phyloP scores from a whole-genome alignment of 139 green algal species.

The Marvania coccoides region DNA sequence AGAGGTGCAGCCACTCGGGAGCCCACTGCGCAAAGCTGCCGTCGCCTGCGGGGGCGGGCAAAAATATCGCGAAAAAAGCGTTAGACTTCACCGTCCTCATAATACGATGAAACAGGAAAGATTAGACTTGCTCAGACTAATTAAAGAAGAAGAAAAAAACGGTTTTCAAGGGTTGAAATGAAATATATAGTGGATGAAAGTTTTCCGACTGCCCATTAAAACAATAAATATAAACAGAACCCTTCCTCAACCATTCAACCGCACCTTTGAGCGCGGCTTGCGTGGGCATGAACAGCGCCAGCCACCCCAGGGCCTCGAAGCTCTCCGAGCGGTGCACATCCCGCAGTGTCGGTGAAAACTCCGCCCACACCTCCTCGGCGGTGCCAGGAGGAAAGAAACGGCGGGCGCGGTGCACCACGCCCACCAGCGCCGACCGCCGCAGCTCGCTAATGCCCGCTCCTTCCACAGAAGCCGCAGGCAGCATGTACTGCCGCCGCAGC shows the following conservation, averaged over 20 bases:
- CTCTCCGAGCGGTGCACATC: slow-evolving; percentile 5
- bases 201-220: no score
- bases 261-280: slow-evolving; percentile 17
- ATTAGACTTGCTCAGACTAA: no score
- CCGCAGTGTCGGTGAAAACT: slow-evolving; percentile 17
- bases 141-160: no score
- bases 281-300: slow-evolving; percentile 61
- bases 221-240: no score
- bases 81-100: no score
- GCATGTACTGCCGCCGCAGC: slow-evolving; percentile 14
- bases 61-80: no score
- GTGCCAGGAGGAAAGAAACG: slow-evolving; percentile 36
- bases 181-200: no score
- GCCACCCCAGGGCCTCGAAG: slow-evolving; percentile 48
- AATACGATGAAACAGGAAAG: no score
- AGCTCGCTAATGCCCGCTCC: slow-evolving; percentile 30
- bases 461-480: slow-evolving; percentile 11
- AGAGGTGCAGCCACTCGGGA: slow-evolving; percentile 46
- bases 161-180: no score
- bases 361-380: slow-evolving; percentile 35
- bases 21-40: slow-evolving; percentile 40
- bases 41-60: no score
- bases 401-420: slow-evolving; percentile 22
- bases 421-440: slow-evolving; percentile 24
- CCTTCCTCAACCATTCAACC: slow-evolving; percentile 26